phyloP scores from a whole-genome alignment of 257 asterid genomes.

The Nicotiana paniculata region DNA sequence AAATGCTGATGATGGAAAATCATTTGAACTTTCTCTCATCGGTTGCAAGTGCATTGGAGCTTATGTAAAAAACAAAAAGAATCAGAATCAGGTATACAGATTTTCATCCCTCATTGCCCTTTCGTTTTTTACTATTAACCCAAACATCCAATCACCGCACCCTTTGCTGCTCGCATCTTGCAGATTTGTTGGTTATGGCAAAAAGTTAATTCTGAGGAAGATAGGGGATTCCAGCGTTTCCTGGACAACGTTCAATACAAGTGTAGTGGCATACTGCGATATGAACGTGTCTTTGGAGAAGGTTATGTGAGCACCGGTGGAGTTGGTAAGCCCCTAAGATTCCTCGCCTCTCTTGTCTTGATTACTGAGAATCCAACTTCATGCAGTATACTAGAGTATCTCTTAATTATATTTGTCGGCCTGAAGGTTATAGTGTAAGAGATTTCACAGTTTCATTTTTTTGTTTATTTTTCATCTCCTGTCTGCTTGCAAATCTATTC shows the following conservation, averaged over 20 bases:
- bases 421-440: not conserved
- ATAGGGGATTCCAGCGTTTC: conserved; percentile 82
- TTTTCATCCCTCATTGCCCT: not conserved
- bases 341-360: not conserved
- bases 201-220: conserved; percentile 73
- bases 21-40: conserved; percentile 67
- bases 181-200: conserved; percentile 97
- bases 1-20: conserved; percentile 43
- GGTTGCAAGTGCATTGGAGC: conserved; percentile 94
- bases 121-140: not conserved
- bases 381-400: not conserved
- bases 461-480: not conserved
- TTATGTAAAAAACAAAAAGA: conserved; percentile 77
- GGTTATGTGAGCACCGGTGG: conserved; percentile 99
- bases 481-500: not conserved
- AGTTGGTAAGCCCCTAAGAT: conserved; percentile 36
- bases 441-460: no score
- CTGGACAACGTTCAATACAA: conserved; percentile 89
- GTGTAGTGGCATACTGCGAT: conserved; percentile 79
- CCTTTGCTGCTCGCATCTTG: conserved; percentile 14
- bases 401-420: not conserved
- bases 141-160: not conserved
- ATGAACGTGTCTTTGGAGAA: conserved; percentile 89
- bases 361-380: not conserved
- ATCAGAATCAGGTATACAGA: conserved; percentile 71